Conservation (phyloP, 495 filamentous ascomycete genomes). For the Penicillium malachiteum region DNA sequence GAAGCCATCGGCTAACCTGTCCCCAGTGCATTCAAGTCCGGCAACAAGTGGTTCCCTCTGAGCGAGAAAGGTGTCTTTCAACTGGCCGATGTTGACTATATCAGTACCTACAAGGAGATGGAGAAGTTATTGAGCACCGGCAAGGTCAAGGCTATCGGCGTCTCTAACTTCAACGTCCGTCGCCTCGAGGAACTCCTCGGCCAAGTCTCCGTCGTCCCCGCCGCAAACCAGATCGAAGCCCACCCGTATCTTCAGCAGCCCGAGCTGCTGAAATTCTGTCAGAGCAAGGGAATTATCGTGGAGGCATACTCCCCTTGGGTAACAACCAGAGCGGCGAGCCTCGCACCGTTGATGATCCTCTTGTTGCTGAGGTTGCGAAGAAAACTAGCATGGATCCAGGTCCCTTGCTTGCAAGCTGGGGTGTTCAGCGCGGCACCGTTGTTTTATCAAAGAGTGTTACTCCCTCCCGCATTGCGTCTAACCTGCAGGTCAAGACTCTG, state of each 20-base stretch:
- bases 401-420: constrained; percentile 47
- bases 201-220: constrained; percentile 41
- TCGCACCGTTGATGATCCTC: constrained; percentile 36
- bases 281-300: constrained; percentile 51
- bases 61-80: constrained; percentile 34
- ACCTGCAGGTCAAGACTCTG: constrained; percentile 30
- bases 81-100: constrained; percentile 44
- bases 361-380: constrained; percentile 35
- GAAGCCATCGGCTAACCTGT: background rate
- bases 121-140: constrained; percentile 56
- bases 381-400: constrained; percentile 37
- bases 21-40: constrained; percentile 22
- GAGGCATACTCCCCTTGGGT: constrained; percentile 62
- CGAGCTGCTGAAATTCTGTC: constrained; percentile 46
- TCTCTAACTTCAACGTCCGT: constrained; percentile 55
- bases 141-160: constrained; percentile 57
- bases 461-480: constrained; percentile 42
- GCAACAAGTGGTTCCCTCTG: constrained; percentile 43
- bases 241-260: constrained; percentile 63
- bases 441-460: constrained; percentile 52
- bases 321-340: constrained; percentile 43
- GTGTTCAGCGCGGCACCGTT: constrained; percentile 48
- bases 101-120: constrained; percentile 66
- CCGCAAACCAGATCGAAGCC: constrained; percentile 60
- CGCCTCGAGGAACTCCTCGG: constrained; percentile 43